These are phyloP conservation scores for Polytrichum formosum DNA, from an alignment of 225 moss, liverwort and hornwort genomes.

Conservation along the genomic window DNA sequence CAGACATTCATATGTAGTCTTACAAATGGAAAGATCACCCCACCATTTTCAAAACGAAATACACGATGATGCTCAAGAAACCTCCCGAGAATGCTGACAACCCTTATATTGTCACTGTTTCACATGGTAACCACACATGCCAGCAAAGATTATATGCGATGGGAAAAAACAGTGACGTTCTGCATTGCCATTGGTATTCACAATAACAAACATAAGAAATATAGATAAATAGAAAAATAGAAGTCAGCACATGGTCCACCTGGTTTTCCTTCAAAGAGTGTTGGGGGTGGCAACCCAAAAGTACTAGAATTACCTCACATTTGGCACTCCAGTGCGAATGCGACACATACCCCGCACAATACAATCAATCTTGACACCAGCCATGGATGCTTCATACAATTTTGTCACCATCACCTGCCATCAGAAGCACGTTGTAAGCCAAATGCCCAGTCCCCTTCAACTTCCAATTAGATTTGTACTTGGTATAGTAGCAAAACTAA, in stretches of 20 bases:
- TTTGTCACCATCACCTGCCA: slow-evolving; percentile 55
- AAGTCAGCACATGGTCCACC: too few relatives aligned
- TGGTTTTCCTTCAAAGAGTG: too few relatives aligned
- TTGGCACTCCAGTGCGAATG: slow-evolving; percentile 56
- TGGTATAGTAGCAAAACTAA: too few relatives aligned
- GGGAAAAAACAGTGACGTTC: too few relatives aligned
- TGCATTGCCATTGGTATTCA: too few relatives aligned
- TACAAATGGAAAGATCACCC: slow-evolving; percentile 7
- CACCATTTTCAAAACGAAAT: slow-evolving; percentile 61
- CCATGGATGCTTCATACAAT: slow-evolving; percentile 58
- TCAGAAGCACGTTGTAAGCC: not conserved
- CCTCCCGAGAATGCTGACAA: slow-evolving; percentile 58
- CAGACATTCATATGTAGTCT: not conserved
- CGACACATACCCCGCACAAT: slow-evolving; percentile 60
- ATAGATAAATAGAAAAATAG: too few relatives aligned
- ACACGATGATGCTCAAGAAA: slow-evolving; percentile 61
- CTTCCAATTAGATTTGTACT: too few relatives aligned
- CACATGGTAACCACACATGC: slow-evolving; percentile 8
- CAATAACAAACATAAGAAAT: too few relatives aligned
- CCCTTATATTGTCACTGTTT: slow-evolving; percentile 55
- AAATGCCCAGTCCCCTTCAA: too few relatives aligned
- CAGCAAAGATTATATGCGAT: too few relatives aligned
- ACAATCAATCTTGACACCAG: slow-evolving; percentile 54
- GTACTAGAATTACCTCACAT: slow-evolving; percentile 34
- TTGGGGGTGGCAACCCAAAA: too few relatives aligned